Conservation (phyloP, 257 asterid species). For the Scutellaria minor region DNA sequence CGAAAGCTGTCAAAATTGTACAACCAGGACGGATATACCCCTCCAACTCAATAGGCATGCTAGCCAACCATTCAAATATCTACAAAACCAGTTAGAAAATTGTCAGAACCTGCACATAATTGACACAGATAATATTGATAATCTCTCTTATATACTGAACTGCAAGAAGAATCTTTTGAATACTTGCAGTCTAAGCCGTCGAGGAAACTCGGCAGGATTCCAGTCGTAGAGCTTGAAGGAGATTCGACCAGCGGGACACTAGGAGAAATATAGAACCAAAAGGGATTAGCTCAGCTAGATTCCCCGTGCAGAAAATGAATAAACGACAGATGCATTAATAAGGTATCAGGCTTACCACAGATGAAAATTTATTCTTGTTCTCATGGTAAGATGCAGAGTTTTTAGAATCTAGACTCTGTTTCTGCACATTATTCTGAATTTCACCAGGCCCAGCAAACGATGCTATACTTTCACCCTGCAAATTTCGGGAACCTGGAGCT, state of each 20-base stretch:
- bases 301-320: constrained; percentile 1
- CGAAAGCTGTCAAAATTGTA: constrained; percentile 78
- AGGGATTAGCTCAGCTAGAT: constrained; percentile 28
- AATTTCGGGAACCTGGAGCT: constrained; percentile 47
- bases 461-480: constrained; percentile 50
- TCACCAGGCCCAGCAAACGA: constrained; percentile 51
- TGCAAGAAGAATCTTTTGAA: constrained; percentile 64
- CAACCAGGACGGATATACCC: constrained; percentile 98
- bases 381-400: constrained; percentile 62
- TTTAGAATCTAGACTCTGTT: constrained; percentile 51
- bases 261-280: constrained; percentile 35
- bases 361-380: constrained; percentile 65
- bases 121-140: constrained; percentile 34
- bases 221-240: constrained; percentile 95
- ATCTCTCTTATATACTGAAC: constrained; percentile 61
- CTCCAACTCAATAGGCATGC: constrained; percentile 93
- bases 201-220: constrained; percentile 97
- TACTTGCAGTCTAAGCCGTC: constrained; percentile 93
- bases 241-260: constrained; percentile 90
- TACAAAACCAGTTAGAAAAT: constrained; percentile 38
- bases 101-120: constrained; percentile 37
- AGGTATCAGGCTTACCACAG: constrained; percentile 53
- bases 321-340: constrained; percentile 17
- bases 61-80: constrained; percentile 92
- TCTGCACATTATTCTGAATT: constrained; percentile 46